Conservation (phyloP, 2,329 filamentous ascomycete species). For the Aspergillus sp. region DNA sequence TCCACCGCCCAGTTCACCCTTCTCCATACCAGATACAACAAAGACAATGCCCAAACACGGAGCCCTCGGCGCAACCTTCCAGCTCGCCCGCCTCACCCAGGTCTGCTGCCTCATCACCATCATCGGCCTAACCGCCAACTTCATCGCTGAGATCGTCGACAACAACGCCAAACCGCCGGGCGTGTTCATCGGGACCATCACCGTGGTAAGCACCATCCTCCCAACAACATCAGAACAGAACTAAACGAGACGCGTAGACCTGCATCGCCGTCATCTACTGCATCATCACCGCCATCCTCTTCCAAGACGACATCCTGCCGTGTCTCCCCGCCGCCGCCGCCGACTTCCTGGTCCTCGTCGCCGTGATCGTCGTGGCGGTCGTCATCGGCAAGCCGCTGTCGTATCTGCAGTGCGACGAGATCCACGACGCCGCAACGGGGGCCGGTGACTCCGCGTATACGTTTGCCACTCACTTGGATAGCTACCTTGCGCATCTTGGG, state of each 20-base stretch:
- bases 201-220: conserved; percentile 65
- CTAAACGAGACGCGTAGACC: conserved; percentile 54
- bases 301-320: conserved; percentile 71
- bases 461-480: conserved; percentile 52
- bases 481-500: conserved; percentile 51
- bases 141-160: conserved; percentile 72
- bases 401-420: conserved; percentile 67
- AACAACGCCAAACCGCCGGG: conserved; percentile 64
- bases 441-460: conserved; percentile 51
- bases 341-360: conserved; percentile 70
- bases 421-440: conserved; percentile 45
- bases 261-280: conserved; percentile 77
- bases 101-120: conserved; percentile 69
- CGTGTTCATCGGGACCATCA: conserved; percentile 74
- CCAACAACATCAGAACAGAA: conserved; percentile 15
- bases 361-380: conserved; percentile 72
- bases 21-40: background rate
- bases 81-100: conserved; percentile 68
- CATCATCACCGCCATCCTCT: conserved; percentile 76
- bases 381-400: conserved; percentile 77
- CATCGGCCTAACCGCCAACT: conserved; percentile 78
- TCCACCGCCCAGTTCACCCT: background rate
- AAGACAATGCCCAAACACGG: conserved; percentile 50
- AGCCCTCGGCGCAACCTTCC: conserved; percentile 75
- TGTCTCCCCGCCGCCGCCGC: conserved; percentile 65